Evolutionary conservation across 768 basidiomycete species (phyloP).

Genomic region (Termitomyces sp.): DNA sequence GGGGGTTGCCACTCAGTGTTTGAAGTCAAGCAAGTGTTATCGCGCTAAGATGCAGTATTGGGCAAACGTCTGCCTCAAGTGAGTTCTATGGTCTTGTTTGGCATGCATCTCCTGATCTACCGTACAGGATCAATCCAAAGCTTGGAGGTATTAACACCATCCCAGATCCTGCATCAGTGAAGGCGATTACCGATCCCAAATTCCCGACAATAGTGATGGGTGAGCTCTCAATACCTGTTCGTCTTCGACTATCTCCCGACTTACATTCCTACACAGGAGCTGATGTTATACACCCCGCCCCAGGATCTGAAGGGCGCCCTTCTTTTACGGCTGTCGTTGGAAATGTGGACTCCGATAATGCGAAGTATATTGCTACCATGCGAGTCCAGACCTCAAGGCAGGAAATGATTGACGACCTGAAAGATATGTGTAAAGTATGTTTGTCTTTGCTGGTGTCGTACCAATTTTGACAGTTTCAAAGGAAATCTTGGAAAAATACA

Average conservation of each 20-base stretch:
- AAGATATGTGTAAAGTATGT: constrained; percentile 57
- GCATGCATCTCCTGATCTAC: neutral
- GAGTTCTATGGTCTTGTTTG: constrained; percentile 18
- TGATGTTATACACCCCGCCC: constrained; percentile 78
- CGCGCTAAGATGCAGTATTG: constrained; percentile 74
- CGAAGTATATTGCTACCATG: constrained; percentile 59
- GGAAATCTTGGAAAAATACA: constrained; percentile 58
- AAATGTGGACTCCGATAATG: constrained; percentile 66
- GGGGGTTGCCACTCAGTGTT: constrained; percentile 79
- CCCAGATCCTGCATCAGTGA: constrained; percentile 57
- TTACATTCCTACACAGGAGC: constrained; percentile 43
- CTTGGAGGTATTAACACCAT: constrained; percentile 79
- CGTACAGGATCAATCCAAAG: constrained; percentile 71
- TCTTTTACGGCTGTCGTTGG: constrained; percentile 77
- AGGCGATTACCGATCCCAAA: constrained; percentile 55
- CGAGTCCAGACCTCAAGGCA: constrained; percentile 55
- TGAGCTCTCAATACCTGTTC: constrained; percentile 18
- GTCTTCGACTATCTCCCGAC: neutral
- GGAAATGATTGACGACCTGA: constrained; percentile 70
- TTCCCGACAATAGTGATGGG: constrained; percentile 81
- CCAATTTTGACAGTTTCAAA: neutral
- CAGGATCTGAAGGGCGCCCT: constrained; percentile 66
- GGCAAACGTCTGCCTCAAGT: constrained; percentile 83
- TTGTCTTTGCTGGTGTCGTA: neutral
- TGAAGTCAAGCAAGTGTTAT: constrained; percentile 61